A percentile compares a stretch with the other conserved stretches of the same genome.
These are phyloP conservation scores for Fusarium virguliforme DNA, from an alignment of 2,329 filamentous ascomycete genomes.

Conservation along the genomic window DNA sequence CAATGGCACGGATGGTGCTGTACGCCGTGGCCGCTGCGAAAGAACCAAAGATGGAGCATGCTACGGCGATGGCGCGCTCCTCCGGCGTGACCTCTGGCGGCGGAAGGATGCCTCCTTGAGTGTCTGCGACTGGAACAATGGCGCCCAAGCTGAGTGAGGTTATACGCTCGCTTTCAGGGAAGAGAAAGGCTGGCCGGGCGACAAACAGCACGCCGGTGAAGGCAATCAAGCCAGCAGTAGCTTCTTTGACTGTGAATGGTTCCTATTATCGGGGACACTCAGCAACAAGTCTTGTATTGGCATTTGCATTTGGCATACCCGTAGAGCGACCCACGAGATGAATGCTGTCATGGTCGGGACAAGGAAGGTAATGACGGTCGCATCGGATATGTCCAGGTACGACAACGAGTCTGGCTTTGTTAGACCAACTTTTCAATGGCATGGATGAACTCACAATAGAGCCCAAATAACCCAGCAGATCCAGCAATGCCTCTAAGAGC, in stretches of 20 bases:
- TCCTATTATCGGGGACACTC: conserved; percentile 64
- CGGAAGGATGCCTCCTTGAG: conserved; percentile 47
- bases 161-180: conserved; percentile 53
- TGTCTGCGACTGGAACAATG: conserved; percentile 20
- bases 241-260: conserved; percentile 80
- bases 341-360: conserved; percentile 78
- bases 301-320: conserved; percentile 26
- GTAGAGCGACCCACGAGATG: conserved; percentile 73
- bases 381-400: conserved; percentile 83
- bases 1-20: conserved; percentile 82
- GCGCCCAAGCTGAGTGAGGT: background rate
- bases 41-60: conserved; percentile 78
- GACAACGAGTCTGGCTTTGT: conserved; percentile 60
- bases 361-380: conserved; percentile 85
- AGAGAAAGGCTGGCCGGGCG: conserved; percentile 76
- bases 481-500: conserved; percentile 76
- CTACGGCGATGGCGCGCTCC: conserved; percentile 77
- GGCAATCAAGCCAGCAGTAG: conserved; percentile 78
- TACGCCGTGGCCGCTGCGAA: conserved; percentile 79
- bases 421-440: background rate
- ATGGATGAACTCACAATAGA: conserved; percentile 55
- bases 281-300: background rate
- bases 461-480: conserved; percentile 76
- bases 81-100: conserved; percentile 64
- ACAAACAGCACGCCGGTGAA: conserved; percentile 83